Conservation (phyloP, 805 yeast genomes). For the Candida suzukii region DNA sequence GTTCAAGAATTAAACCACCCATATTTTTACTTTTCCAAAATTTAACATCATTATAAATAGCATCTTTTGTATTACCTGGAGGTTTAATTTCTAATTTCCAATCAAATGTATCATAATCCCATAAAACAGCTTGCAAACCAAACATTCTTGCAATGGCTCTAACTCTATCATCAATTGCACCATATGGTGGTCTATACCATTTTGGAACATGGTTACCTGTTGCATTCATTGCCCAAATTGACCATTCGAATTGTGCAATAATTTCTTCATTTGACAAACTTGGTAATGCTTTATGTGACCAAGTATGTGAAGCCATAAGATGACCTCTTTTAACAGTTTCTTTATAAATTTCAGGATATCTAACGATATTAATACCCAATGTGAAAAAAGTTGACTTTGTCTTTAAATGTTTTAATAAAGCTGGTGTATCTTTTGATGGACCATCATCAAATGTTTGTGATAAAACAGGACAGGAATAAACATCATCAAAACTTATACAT, state of each 20-base stretch:
- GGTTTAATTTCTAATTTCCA: conserved; percentile 65
- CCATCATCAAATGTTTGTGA: conserved; percentile 96
- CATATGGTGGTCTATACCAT: conserved; percentile 96
- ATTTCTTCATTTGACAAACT: conserved; percentile 70
- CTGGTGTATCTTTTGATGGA: conserved; percentile 67
- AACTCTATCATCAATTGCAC: conserved; percentile 86
- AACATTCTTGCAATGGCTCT: conserved; percentile 73
- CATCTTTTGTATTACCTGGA: conserved; percentile 35
- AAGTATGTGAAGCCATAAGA: conserved; percentile 80
- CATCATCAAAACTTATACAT: conserved; percentile 73
- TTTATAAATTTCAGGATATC: conserved; percentile 66
- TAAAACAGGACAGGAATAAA: conserved; percentile 62
- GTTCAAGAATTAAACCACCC: conserved; percentile 76
- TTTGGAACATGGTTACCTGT: conserved; percentile 81
- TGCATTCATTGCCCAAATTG: conserved; percentile 97
- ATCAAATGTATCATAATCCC: conserved; percentile 91
- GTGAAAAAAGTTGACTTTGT: conserved; percentile 73
- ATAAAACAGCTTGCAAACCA: conserved; percentile 80
- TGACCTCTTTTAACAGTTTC: conserved; percentile 59
- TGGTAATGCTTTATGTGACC: conserved; percentile 88
- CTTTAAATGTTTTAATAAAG: conserved; percentile 46
- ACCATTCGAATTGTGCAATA: conserved; percentile 89
- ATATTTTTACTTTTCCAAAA: conserved; percentile 37
- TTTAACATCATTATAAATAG: conserved; percentile 49
- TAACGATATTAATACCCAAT: conserved; percentile 73